A percentile compares a stretch with the other conserved stretches of the same genome.
phyloP scores from a whole-genome alignment of 1,284 basidiomycete genomes.

The Anthracocystis setariae region DNA sequence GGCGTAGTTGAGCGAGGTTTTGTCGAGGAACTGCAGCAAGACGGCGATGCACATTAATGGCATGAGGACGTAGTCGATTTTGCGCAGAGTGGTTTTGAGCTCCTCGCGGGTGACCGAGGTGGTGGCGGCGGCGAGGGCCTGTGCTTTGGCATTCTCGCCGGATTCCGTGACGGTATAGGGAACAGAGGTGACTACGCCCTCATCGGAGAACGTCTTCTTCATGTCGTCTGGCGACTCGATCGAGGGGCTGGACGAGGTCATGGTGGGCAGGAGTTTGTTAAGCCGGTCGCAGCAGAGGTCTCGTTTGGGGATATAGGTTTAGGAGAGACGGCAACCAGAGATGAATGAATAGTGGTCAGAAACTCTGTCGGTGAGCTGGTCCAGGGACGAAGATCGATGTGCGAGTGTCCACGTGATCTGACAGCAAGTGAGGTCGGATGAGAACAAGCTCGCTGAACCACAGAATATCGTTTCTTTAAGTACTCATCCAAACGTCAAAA shows the following conservation, averaged over 20 bases:
- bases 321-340: too few species aligned
- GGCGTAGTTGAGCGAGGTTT: conserved; percentile 59
- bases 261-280: conserved; percentile 1
- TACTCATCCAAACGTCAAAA: too few species aligned
- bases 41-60: conserved; percentile 58
- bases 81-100: conserved; percentile 50
- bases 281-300: too few species aligned
- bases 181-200: conserved; percentile 16
- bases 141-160: conserved; percentile 37
- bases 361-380: background rate
- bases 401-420: too few species aligned
- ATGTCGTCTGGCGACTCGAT: conserved; percentile 6
- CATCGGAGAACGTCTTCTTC: conserved; percentile 1
- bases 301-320: too few species aligned
- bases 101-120: conserved; percentile 33
- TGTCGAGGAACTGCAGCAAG: conserved; percentile 62
- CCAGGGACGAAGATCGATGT: too few species aligned
- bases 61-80: conserved; percentile 62
- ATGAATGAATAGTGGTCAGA: background rate
- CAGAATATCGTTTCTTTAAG: too few species aligned
- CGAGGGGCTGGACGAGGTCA: conserved; percentile 6
- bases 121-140: conserved; percentile 17
- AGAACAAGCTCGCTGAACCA: too few species aligned
- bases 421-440: too few species aligned
- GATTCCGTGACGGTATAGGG: conserved; percentile 4